Base-by-base conservation (phyloP, 1,284 basidiomycete species). In the Ustilago hordei region DNA sequence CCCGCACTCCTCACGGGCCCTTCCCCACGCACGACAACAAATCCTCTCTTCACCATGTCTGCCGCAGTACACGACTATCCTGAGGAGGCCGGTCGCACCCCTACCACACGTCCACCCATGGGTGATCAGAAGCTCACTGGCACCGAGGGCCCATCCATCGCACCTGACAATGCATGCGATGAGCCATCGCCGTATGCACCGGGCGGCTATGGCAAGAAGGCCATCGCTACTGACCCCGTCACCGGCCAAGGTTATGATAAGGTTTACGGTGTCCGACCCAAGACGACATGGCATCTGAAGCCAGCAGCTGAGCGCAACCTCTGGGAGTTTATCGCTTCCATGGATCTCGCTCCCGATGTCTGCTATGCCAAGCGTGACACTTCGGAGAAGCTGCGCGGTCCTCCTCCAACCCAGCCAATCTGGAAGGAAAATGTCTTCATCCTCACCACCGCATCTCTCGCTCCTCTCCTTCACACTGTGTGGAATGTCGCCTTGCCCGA, bases 271-370 rank as follows among this genome's bases (percentile, higher is more conserved):
- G 76, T 82, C 12, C 63, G 81, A 35, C 81, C 81, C 57, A 83
- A 83, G 72, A 83, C 81, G 15, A 81, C 81, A 9, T 81, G 81
- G 81, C 81, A 82, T 45, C 61, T 83, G 45, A 83, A 83, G 76
- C 78, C 75, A n/a, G 60, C 59, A 8, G 47, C 43, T 35, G 74
- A 80, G 67, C 65, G 73, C 12, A 82, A 61, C 4, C 53, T 83
- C 6, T 83, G 81, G 81, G 81, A 83, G 68, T 81, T 77, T 54
- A 81, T 83, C 58, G 75, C 69, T 13, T 61, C 64, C 8, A 69
- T 79, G 34, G 81, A 83, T 60, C 56, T 80, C 9, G 74, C 80
- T 17, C 81, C 81, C 11, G 75, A 79, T 19, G 60, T 53, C 8
- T 63, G 63, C 62, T 82, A 83, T 48, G 70, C 75, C 53, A 76